Percentiles rank a stretch among this genome's conserved stretches.
Evolutionary conservation across 352 stramenopile genomes (phyloP).

Genomic region (Globisporangium camurandrum): DNA sequence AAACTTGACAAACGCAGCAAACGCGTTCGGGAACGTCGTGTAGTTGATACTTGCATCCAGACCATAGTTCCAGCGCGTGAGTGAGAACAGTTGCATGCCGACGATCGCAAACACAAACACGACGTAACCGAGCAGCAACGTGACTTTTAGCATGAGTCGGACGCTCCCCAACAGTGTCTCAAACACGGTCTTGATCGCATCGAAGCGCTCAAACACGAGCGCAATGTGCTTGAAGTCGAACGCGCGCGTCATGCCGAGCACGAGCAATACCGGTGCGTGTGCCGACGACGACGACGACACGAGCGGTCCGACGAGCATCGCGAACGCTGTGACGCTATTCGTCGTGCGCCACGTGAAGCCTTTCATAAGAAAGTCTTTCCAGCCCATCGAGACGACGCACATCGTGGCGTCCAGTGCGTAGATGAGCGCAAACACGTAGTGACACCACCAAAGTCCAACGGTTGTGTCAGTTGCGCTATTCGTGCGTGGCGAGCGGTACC

Average conservation of each 20-base stretch:
- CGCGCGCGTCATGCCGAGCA: conserved; percentile 68
- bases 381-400: conserved; percentile 63
- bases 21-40: conserved; percentile 68
- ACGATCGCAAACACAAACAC: conserved; percentile 80
- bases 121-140: conserved; percentile 70
- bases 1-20: conserved; percentile 75
- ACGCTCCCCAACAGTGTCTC: conserved; percentile 64
- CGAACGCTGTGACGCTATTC: conserved; percentile 65
- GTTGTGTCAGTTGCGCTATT: too few species aligned
- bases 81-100: conserved; percentile 73
- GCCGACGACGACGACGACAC: conserved; percentile 50
- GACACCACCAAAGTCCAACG: conserved; percentile 60
- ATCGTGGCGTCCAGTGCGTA: conserved; percentile 69
- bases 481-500: conserved; percentile 52
- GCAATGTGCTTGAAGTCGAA: conserved; percentile 83
- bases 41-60: conserved; percentile 70
- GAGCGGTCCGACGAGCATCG: conserved; percentile 66
- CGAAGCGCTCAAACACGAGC: conserved; percentile 64
- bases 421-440: conserved; percentile 75
- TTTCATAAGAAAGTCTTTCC: conserved; percentile 80
- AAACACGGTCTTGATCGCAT: conserved; percentile 63
- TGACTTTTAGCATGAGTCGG: conserved; percentile 68
- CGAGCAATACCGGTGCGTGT: conserved; percentile 54
- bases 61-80: conserved; percentile 71
- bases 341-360: conserved; percentile 73